phyloP scores from a whole-genome alignment of 1,284 basidiomycete species.

The Moesziomyces aphidis region DNA sequence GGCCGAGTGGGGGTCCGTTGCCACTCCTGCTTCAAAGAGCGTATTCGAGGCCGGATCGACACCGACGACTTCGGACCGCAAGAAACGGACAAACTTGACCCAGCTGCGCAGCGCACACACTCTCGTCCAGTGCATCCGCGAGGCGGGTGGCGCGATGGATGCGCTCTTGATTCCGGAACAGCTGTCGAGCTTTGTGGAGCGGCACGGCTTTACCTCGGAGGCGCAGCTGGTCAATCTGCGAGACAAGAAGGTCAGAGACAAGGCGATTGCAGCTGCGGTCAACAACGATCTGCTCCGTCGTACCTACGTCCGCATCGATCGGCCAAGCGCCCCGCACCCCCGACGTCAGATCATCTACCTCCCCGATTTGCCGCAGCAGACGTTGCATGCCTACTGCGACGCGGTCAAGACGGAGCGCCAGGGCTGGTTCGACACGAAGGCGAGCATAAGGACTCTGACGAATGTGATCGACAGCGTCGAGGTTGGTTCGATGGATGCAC shows the following conservation, averaged over 20 bases:
- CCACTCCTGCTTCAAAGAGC: constrained; percentile 20
- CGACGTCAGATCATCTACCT: constrained; percentile 44
- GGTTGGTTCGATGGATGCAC: constrained; percentile 12
- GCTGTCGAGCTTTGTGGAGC: constrained; percentile 36
- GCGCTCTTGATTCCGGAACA: constrained; percentile 28
- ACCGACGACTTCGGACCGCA: constrained; percentile 24
- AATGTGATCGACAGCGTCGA: constrained; percentile 20
- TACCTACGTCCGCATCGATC: constrained; percentile 34
- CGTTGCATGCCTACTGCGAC: constrained; percentile 34
- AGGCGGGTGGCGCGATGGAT: constrained; percentile 43
- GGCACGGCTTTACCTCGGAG: constrained; percentile 28
- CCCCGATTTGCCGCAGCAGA: constrained; percentile 22
- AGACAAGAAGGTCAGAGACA: constrained; percentile 38
- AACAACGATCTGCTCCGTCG: constrained; percentile 32
- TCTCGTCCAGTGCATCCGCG: constrained; percentile 40
- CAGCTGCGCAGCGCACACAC: constrained; percentile 30
- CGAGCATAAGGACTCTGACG: constrained; percentile 9
- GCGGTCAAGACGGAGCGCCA: constrained; percentile 20
- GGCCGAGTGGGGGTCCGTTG: not conserved
- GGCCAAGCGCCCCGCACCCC: constrained; percentile 6
- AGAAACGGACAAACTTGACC: constrained; percentile 32
- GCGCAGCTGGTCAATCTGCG: constrained; percentile 39
- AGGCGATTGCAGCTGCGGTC: constrained; percentile 23
- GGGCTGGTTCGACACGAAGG: constrained; percentile 29
- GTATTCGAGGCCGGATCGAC: not conserved